A percentile compares a stretch with the other conserved stretches of the same genome.
phyloP scores from a whole-genome alignment of 2,329 filamentous ascomycete genomes.

The Cadophora malorum region DNA sequence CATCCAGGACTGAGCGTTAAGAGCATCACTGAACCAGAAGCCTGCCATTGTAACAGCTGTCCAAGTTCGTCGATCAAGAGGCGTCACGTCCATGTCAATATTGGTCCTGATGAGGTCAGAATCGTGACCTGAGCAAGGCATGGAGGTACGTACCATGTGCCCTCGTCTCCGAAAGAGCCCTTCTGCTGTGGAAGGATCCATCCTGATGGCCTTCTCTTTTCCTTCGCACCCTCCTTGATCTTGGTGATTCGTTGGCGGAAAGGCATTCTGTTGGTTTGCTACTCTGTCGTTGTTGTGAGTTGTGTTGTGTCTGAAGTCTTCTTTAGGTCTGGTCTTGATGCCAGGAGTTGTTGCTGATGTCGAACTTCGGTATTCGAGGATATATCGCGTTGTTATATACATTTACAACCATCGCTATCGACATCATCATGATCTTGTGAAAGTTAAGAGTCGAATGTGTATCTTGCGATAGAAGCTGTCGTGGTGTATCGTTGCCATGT shows the following conservation, averaged over 20 bases:
- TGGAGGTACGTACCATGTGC: slow-evolving; percentile 39
- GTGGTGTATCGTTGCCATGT: slow-evolving; percentile 29
- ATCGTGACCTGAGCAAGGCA: not conserved
- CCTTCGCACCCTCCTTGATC: slow-evolving; percentile 45
- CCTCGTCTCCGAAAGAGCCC: slow-evolving; percentile 50
- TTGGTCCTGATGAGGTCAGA: slow-evolving; percentile 47
- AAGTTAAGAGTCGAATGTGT: slow-evolving; percentile 23
- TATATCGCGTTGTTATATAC: slow-evolving; percentile 35
- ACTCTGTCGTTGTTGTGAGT: not conserved
- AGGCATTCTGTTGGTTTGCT: slow-evolving; percentile 23
- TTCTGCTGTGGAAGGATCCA: slow-evolving; percentile 51
- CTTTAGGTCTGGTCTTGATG: not conserved
- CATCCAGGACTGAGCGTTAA: slow-evolving; percentile 54
- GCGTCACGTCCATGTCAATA: slow-evolving; percentile 53
- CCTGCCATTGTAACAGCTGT: slow-evolving; percentile 49
- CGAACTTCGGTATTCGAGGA: slow-evolving; percentile 17
- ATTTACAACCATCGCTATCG: slow-evolving; percentile 24
- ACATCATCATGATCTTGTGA: slow-evolving; percentile 11
- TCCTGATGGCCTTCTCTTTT: slow-evolving; percentile 47
- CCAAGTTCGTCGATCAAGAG: slow-evolving; percentile 53
- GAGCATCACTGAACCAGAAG: slow-evolving; percentile 54
- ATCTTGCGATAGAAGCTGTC: slow-evolving; percentile 34
- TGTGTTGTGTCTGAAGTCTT: not conserved
- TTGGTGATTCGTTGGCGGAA: slow-evolving; percentile 40
- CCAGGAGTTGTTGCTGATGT: slow-evolving; percentile 9